These are phyloP conservation scores for Podospora comata DNA, from an alignment of 495 filamentous ascomycete genomes.

Conservation along the genomic window DNA sequence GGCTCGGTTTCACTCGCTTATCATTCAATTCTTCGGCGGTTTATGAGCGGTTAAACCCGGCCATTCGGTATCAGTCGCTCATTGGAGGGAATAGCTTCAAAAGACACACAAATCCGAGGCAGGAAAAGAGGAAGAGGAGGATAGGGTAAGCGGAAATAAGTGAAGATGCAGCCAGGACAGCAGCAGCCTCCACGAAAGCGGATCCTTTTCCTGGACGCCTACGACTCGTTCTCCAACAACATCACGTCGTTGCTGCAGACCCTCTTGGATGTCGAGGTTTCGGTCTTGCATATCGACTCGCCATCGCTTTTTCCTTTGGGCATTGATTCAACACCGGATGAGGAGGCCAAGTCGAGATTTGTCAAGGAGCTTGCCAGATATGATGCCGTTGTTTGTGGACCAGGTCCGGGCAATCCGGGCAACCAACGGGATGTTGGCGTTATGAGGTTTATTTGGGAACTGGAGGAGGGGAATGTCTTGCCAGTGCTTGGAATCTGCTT, in stretches of 20 bases:
- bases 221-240: conserved; percentile 95
- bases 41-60: neutral
- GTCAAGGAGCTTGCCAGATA: conserved; percentile 54
- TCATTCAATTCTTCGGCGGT: neutral
- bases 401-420: conserved; percentile 68
- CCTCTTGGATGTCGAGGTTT: conserved; percentile 60
- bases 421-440: conserved; percentile 68
- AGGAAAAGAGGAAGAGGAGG: neutral
- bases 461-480: conserved; percentile 54
- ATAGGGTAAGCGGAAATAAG: neutral
- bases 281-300: conserved; percentile 68
- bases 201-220: conserved; percentile 87
- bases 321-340: neutral
- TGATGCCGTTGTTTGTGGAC: conserved; percentile 75
- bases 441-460: conserved; percentile 71
- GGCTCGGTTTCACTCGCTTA: neutral
- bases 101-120: neutral
- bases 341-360: conserved; percentile 29
- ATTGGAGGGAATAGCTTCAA: neutral
- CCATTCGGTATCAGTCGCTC: neutral
- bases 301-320: conserved; percentile 31
- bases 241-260: conserved; percentile 75
- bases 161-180: conserved; percentile 7
- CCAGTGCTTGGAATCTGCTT: conserved; percentile 89
- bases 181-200: conserved; percentile 21